A percentile compares a stretch with the other conserved stretches of the same genome.
These are phyloP conservation scores for Wickerhamiella hasegawae DNA, from an alignment of 805 yeast genomes.

Conservation along the genomic window DNA sequence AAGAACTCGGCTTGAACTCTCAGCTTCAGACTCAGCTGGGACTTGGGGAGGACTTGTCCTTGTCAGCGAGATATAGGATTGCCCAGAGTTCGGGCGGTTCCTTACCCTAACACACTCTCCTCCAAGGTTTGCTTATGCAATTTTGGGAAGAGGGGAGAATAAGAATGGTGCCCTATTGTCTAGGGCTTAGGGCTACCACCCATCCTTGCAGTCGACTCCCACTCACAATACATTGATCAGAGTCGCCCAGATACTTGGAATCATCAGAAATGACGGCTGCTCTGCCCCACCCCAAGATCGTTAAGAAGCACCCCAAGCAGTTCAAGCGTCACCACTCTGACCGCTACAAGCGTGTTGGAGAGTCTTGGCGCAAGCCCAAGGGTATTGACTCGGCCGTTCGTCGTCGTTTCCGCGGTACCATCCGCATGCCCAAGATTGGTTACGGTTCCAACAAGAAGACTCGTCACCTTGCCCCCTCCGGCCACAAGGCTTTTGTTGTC, in stretches of 20 bases:
- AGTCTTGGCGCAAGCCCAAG: slow-evolving; percentile 99
- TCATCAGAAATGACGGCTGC: slow-evolving; percentile 76
- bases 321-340: slow-evolving; percentile 99
- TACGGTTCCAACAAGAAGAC: slow-evolving; percentile 99
- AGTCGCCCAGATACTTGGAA: neutral
- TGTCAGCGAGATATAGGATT: neutral
- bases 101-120: neutral
- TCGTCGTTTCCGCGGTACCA: slow-evolving; percentile 97
- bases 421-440: slow-evolving; percentile 98
- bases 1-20: too few species aligned
- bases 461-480: slow-evolving; percentile 87
- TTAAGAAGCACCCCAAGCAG: slow-evolving; percentile 97
- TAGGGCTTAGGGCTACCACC: neutral
- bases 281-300: slow-evolving; percentile 97
- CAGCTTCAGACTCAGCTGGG: too few species aligned
- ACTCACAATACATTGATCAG: neutral
- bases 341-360: slow-evolving; percentile 96
- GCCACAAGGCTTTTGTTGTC: slow-evolving; percentile 94
- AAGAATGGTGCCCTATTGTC: neutral
- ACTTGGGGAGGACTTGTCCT: too few species aligned
- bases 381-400: slow-evolving; percentile 99
- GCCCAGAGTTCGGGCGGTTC: neutral
- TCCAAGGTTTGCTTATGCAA: too few species aligned
- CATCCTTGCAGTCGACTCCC: neutral
- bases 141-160: too few species aligned